These are phyloP conservation scores for Angomonas deanei DNA, from an alignment of 208 protist genomes.

Conservation along the genomic window DNA sequence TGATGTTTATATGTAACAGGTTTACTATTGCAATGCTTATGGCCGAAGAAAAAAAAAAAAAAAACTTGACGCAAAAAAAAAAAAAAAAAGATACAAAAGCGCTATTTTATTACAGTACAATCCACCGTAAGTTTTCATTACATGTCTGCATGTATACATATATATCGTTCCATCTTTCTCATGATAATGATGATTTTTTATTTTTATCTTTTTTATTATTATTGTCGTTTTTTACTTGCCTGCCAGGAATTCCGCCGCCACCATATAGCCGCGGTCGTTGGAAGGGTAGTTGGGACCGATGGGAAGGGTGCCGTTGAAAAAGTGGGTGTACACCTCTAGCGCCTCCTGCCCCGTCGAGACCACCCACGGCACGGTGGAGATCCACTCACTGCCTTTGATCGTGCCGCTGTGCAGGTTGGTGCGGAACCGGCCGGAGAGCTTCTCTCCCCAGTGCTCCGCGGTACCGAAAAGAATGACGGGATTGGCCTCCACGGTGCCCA, in stretches of 20 bases:
- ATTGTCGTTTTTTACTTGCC: not conserved
- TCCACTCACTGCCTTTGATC: constrained; percentile 91
- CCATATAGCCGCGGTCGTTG: constrained; percentile 84
- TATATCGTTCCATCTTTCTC: not conserved
- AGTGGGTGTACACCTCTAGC: constrained; percentile 80
- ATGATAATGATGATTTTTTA: not conserved
- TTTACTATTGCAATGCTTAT: not conserved
- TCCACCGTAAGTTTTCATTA: no score
- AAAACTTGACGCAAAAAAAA: constrained; percentile 4
- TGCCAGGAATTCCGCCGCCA: constrained; percentile 64
- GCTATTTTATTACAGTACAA: no score
- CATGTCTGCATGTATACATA: not conserved
- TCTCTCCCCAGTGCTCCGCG: constrained; percentile 62
- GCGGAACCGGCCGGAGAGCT: constrained; percentile 74
- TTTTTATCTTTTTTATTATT: constrained; percentile 1
- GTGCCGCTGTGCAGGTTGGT: constrained; percentile 75
- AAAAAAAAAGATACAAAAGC: no score
- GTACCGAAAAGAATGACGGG: constrained; percentile 88
- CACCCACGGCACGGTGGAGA: constrained; percentile 88
- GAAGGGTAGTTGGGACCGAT: constrained; percentile 58
- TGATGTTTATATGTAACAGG: not conserved
- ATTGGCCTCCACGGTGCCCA: constrained; percentile 73
- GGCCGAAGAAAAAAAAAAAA: constrained; percentile 8
- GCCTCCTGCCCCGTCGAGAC: constrained; percentile 79
- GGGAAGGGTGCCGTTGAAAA: constrained; percentile 73